Evolutionary conservation across 345 rosid genomes (phyloP).

Genomic region (Barbarea vulgaris): DNA sequence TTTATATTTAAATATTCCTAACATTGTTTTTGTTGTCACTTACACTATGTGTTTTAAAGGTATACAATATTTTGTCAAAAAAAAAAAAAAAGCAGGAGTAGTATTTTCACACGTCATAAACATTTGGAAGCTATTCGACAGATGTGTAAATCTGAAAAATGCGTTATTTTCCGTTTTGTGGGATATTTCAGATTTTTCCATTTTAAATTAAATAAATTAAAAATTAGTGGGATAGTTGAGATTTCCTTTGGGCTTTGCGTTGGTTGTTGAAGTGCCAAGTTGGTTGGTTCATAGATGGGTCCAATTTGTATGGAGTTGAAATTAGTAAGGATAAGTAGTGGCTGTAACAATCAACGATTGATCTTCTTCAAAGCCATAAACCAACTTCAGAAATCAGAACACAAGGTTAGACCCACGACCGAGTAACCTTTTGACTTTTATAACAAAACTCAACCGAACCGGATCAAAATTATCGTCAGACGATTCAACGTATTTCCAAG

Average conservation of each 20-base stretch:
- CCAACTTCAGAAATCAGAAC: conserved; percentile 23
- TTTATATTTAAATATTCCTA: background rate
- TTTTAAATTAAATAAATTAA: background rate
- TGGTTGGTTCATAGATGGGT: conserved; percentile 35
- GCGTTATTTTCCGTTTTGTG: background rate
- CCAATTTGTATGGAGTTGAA: conserved; percentile 29
- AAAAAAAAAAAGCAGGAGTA: no score
- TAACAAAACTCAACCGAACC: conserved; percentile 2
- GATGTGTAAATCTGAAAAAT: conserved; percentile 7
- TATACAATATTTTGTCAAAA: no score
- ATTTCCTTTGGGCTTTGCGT: background rate
- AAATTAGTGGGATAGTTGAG: background rate
- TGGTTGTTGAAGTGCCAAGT: conserved; percentile 34
- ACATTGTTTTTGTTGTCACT: background rate
- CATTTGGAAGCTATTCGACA: background rate
- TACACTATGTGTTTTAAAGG: background rate
- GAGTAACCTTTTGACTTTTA: conserved; percentile 10
- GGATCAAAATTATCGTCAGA: background rate
- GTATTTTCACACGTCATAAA: background rate
- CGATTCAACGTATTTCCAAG: background rate
- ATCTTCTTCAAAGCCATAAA: conserved; percentile 11
- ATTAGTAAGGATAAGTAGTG: conserved; percentile 30
- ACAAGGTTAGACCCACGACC: conserved; percentile 24
- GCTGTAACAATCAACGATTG: conserved; percentile 29
- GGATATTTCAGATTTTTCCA: conserved; percentile 1